phyloP scores from a whole-genome alignment of 2,329 filamentous ascomycete genomes.

The Lasiodiplodia gonubiensis region DNA sequence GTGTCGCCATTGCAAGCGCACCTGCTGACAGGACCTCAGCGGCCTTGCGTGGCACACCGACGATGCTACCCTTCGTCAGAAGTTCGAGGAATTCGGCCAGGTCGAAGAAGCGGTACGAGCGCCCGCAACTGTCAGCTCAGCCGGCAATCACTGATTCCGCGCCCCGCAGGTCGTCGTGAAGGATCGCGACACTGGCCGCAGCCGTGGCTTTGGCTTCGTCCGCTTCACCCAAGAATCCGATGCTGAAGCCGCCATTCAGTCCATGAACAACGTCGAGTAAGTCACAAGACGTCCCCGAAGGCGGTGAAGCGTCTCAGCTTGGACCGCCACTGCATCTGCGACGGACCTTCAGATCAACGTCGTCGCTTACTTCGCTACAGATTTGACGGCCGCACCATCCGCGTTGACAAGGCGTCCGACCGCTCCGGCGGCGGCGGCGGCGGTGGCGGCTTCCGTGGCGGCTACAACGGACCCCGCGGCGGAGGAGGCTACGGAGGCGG shows the following conservation, averaged over 20 bases:
- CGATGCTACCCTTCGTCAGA: constrained; percentile 81
- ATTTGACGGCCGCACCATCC: constrained; percentile 92
- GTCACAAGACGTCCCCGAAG: constrained; percentile 41
- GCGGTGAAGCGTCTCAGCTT: constrained; percentile 26
- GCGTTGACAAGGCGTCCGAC: constrained; percentile 94
- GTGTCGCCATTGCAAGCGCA: constrained; percentile 30
- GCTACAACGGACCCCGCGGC: constrained; percentile 37
- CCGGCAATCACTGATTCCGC: constrained; percentile 2
- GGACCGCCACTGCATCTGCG: constrained; percentile 16
- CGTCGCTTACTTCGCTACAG: constrained; percentile 52
- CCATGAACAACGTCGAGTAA: constrained; percentile 91
- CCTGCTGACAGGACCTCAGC: constrained; percentile 54
- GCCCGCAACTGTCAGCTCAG: neutral
- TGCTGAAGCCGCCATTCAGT: constrained; percentile 75
- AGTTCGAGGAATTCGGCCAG: constrained; percentile 89
- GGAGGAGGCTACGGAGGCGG: constrained; percentile 37
- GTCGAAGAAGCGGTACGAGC: constrained; percentile 93
- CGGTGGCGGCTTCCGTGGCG: constrained; percentile 41
- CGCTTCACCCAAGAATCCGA: constrained; percentile 79
- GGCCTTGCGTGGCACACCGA: constrained; percentile 99
- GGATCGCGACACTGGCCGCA: constrained; percentile 94
- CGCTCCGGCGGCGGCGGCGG: constrained; percentile 60
- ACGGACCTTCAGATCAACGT: constrained; percentile 7
- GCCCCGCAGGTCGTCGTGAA: constrained; percentile 84
- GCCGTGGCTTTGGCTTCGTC: constrained; percentile 96